Evolutionary conservation across 108 stramenopile genomes (phyloP).

Genomic region (Cyclotella distinguenda): DNA sequence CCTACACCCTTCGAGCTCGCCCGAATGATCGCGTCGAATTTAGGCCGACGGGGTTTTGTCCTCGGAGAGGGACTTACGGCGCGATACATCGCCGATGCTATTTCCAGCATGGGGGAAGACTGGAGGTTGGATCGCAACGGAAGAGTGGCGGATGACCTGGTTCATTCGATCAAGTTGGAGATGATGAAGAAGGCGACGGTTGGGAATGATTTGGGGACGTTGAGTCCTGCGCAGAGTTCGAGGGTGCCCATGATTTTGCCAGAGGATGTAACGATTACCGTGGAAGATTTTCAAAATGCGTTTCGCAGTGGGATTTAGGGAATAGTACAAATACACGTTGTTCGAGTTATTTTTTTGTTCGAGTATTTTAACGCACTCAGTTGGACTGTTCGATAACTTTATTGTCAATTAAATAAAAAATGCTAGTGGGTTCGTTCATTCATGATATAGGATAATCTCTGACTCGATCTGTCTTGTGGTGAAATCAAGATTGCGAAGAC

Average conservation of each 20-base stretch:
- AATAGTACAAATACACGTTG: neutral
- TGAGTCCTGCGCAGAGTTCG: constrained; percentile 66
- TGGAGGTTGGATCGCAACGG: constrained; percentile 87
- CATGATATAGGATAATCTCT: too few relatives aligned
- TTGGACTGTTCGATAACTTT: too few relatives aligned
- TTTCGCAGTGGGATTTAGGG: constrained; percentile 79
- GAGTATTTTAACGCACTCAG: too few relatives aligned
- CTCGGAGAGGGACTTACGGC: constrained; percentile 73
- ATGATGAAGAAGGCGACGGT: constrained; percentile 56
- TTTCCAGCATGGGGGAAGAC: constrained; percentile 78
- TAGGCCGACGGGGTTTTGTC: constrained; percentile 66
- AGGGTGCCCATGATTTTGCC: constrained; percentile 73
- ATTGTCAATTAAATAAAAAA: too few relatives aligned
- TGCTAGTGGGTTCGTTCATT: too few relatives aligned
- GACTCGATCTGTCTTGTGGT: too few relatives aligned
- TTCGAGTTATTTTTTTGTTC: too few relatives aligned
- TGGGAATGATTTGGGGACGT: constrained; percentile 69
- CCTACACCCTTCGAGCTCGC: constrained; percentile 72
- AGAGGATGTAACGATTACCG: constrained; percentile 81
- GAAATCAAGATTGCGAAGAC: too few relatives aligned
- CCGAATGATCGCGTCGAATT: constrained; percentile 76
- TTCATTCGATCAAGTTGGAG: constrained; percentile 70
- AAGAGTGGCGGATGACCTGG: constrained; percentile 70
- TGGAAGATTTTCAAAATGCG: constrained; percentile 89
- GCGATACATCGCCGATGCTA: constrained; percentile 71